Base-by-base conservation (phyloP, 225 moss, liverwort and hornwort genomes). In the Bryoerythrophyllum caledonicum region DNA sequence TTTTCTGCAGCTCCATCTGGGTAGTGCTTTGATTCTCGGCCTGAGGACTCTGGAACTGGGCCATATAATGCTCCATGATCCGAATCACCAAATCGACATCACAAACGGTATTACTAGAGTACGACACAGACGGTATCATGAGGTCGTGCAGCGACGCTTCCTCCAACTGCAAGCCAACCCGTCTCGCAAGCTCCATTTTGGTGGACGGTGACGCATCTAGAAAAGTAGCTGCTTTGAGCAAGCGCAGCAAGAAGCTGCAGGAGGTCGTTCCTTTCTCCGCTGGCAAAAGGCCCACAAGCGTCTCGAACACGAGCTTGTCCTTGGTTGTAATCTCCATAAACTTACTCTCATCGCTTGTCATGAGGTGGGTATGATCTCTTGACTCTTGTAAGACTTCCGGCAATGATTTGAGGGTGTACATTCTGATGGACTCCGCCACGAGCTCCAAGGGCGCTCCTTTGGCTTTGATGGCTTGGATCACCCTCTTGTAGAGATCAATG, bases 101-200 rank as follows among this genome's bases (percentile, higher is more conserved):
- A 32, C 88, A 93, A 25, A 85, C 53, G 20, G 86, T 72, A 0
- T 93, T 89, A 62, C 58, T 84, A 28, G 85, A 70, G 53, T 84
- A 87, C 1, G 88, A 84, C 24, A 82, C 60, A 66, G 88, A 86
- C 13, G 95, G 93, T 52, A 96, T 90, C 55, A 96, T 80, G 32
- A 96, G 78, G 41, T 96, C 95, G 13, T 82, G 86, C 10, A 96
- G 79, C 2, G 86, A 79, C 17, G 91, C 95, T 73, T 93, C 91
- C 57, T 93, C 95, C 78, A 96, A 60, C 84, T 96, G 95, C 74
- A 89, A 82, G 14, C 95, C 93, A 14, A 96, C 93, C 21, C 95
- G 86, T 52, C 89, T 79, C 20, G 86, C 93, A 24, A 96, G 86
- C 80, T 96, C 95, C 83, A 85, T 51, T 63, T 86, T 89, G 23